Evolutionary conservation across 768 basidiomycete genomes (phyloP).

Genomic region (Xerocomellus dryophilus): DNA sequence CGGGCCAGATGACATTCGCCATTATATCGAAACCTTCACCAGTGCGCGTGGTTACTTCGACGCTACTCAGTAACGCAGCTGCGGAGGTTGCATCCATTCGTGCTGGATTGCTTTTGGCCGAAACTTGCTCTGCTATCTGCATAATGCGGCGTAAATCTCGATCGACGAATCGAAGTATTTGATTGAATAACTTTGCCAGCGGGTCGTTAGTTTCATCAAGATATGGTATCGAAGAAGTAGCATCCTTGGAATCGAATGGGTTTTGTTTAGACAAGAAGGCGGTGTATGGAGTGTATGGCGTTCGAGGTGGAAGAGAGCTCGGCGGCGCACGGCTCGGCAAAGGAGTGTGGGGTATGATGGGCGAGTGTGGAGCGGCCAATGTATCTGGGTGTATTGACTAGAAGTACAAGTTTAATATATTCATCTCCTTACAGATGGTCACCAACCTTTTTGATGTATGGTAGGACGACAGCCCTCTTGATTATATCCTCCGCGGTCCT

Average conservation of each 20-base stretch:
- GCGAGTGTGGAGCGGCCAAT: constrained; percentile 65
- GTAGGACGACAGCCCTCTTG: constrained; percentile 63
- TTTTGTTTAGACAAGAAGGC: constrained; percentile 43
- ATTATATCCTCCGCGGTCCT: constrained; percentile 86
- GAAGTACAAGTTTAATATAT: constrained; percentile 1
- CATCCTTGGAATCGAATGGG: constrained; percentile 34
- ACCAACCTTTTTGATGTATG: constrained; percentile 73
- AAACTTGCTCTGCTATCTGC: constrained; percentile 69
- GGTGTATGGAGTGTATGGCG: constrained; percentile 53
- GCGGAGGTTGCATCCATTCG: constrained; percentile 9
- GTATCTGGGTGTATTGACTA: constrained; percentile 77
- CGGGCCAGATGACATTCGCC: constrained; percentile 86
- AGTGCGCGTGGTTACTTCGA: constrained; percentile 6
- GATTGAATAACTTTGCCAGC: constrained; percentile 76
- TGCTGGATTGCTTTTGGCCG: constrained; percentile 44
- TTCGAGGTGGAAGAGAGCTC: constrained; percentile 46
- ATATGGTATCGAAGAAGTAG: constrained; percentile 42
- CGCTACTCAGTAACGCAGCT: background rate
- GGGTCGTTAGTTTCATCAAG: constrained; percentile 66
- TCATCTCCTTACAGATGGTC: background rate
- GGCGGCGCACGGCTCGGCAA: constrained; percentile 32
- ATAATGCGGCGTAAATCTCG: constrained; percentile 72
- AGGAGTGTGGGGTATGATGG: constrained; percentile 75
- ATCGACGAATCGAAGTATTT: constrained; percentile 76
- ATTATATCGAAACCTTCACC: constrained; percentile 72